Evolutionary conservation across 441 rosid species (phyloP), one percentile per base, ranked within the genome.

Genomic region (Gossypium lobatum): DNA sequence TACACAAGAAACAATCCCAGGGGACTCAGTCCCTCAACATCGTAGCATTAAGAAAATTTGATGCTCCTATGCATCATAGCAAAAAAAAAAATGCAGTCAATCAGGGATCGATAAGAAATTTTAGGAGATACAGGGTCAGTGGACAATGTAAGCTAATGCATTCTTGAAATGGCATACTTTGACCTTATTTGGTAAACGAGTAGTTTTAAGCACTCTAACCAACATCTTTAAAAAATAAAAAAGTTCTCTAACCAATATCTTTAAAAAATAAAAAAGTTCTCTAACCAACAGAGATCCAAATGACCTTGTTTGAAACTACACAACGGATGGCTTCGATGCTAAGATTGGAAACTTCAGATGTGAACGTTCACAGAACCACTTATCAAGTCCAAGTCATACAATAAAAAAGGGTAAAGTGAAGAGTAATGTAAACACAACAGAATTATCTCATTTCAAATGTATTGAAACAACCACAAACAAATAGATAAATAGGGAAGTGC

Each of bases 401-500:
- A 23, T 14, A 6, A 16, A 28, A 54, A 70, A 17, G 0, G 28
- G 46, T 31, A 10, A 17, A 69, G 28, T 54, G 1, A 26, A 10
- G 61, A 16, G 45, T 25, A 2, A 50, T 11, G 17, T 46, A 46
- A 67, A 52, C 11, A 34, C 62, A 46, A 13, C 18, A 60, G 17
- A 37, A 65, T 20, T 28, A 55, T 55, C 34, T 34, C 42, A 75
- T 60, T 28, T 54, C 64, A 42, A 53, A 3, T 6, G 8, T 37
- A 42, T 55, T 54, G 39, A 34, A 64, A 50, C 55, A 65, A 59
- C 64, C 45, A 42, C 21, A 17, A 76, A 48, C 52, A 48, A 71
- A 53, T 31, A 37, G 10, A 68, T 45, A 14, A 2, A 21, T 61
- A 70, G 46, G 58, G 28, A 73, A 80, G 57, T 28, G 73, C 34